Conservation (phyloP, 2,329 filamentous ascomycete species). For the Tolypocladium guangdongense region DNA sequence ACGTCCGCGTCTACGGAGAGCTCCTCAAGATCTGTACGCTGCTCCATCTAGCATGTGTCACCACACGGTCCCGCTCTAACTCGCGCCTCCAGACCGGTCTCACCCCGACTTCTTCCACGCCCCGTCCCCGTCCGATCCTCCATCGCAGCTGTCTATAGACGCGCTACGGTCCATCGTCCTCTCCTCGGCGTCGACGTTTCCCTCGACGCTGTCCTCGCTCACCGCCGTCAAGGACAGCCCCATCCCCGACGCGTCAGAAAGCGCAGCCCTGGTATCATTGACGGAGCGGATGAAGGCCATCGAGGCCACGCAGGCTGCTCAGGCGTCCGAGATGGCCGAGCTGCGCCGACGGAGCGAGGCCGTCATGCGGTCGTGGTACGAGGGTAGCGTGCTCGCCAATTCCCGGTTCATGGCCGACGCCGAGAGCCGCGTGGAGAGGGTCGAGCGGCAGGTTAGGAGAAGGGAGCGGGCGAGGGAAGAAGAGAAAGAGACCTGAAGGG, state of each 20-base stretch:
- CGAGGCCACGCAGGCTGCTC: constrained; percentile 48
- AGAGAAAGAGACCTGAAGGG: constrained; percentile 26
- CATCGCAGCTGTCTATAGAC: constrained; percentile 38
- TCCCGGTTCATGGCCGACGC: constrained; percentile 61
- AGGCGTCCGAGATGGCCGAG: constrained; percentile 51
- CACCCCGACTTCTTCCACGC: constrained; percentile 45
- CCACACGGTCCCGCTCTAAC: background rate
- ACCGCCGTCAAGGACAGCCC: constrained; percentile 45
- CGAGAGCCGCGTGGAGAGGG: constrained; percentile 54
- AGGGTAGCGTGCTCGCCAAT: constrained; percentile 55
- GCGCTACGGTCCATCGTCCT: constrained; percentile 45
- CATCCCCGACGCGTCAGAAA: constrained; percentile 43
- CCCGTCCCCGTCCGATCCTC: constrained; percentile 32
- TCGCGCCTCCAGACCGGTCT: constrained; percentile 33
- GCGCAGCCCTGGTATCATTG: constrained; percentile 45
- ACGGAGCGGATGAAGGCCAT: constrained; percentile 51
- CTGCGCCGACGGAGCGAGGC: constrained; percentile 52
- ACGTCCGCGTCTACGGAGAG: constrained; percentile 46
- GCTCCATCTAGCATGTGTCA: background rate
- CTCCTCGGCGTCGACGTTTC: constrained; percentile 43
- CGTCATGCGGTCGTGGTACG: constrained; percentile 61
- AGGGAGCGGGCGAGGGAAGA: constrained; percentile 48
- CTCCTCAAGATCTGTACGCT: constrained; percentile 48
- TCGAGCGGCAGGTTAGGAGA: constrained; percentile 55
- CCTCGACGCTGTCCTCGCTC: constrained; percentile 44